Evolutionary conservation across 305 asterid species (phyloP).

Genomic region (Fraxinus velutina): DNA sequence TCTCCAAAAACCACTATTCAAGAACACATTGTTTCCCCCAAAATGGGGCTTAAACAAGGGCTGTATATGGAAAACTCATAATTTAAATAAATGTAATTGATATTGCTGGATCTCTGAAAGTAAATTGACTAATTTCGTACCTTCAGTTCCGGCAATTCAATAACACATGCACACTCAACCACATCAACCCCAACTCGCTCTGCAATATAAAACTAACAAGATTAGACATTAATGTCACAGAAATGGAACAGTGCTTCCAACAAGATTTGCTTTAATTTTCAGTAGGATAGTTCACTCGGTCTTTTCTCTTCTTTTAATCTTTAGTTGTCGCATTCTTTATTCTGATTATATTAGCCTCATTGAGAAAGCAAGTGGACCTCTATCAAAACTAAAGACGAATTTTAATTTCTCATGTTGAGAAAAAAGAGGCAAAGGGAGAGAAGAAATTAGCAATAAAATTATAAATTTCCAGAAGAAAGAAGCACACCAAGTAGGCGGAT

Average conservation of each 20-base stretch:
- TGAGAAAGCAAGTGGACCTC: neutral
- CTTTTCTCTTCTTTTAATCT: neutral
- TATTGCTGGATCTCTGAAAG: neutral
- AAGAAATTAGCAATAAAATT: neutral
- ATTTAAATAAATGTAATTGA: neutral
- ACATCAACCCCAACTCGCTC: slow-evolving; percentile 75
- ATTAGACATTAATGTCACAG: slow-evolving; percentile 21
- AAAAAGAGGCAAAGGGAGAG: neutral
- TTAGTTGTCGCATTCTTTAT: neutral
- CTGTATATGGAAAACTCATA: neutral
- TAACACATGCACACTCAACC: slow-evolving; percentile 89
- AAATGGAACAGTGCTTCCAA: neutral
- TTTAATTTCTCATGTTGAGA: neutral
- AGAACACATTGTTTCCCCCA: no score
- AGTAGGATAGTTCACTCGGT: neutral
- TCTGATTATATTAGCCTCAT: neutral
- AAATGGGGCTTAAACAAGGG: no score
- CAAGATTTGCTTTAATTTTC: neutral
- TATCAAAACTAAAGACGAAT: neutral
- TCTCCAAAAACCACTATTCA: no score
- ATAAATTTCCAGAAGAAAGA: slow-evolving; percentile 1
- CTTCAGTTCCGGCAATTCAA: slow-evolving; percentile 81
- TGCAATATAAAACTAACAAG: slow-evolving; percentile 34
- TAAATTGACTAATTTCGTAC: slow-evolving; percentile 32
- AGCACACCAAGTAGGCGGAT: slow-evolving; percentile 72